Evolutionary conservation across 1,284 basidiomycete genomes (phyloP), one percentile per base, ranked within the genome.

Genomic region (Apiotrichum gamsii): DNA sequence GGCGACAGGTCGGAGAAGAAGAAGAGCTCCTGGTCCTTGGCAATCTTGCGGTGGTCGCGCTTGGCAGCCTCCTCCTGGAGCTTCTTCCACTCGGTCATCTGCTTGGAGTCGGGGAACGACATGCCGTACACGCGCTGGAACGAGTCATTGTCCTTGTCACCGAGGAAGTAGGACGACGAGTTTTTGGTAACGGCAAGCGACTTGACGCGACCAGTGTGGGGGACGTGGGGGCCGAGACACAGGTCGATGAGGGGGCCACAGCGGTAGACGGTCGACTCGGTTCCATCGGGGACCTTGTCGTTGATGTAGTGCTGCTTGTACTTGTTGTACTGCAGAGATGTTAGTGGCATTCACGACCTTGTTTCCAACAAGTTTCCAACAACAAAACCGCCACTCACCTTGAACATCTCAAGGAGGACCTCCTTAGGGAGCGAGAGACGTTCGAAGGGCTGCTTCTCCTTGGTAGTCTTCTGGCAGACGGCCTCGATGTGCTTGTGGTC

Each of bases 221-320:
- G 93, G 52, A 98, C 90, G 70, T 98, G 94, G 25, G 95, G 94
- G 33, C 95, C 95, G 31, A 93, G 80, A 69, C 95, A 99, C 38
- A 99, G 79, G 75, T 99, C 95, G 51, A 99, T 85, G 84, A 99
- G 91, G 36, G 95, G 93, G 24, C 95, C 95, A 70, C 95, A 98
- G 46, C 93, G 88, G 77, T 98, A 99, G 24, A 99, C 91, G 14
- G 95, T 98, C 43, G 95, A 96, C 44, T 87, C 90, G 15, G 90
- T 88, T 56, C 94, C 94, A 70, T 99, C 94, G 8, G 91, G 87
- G 47, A 99, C 86, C 76, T 98, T 97, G 59, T 83, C 82, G 69
- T 94, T 82, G 67, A 99, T 98, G 67, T 98, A 82, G 72, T 97
- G 85, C 65, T 84, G 82, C 77, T 99, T 99, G 78, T 96, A 99